Evolutionary conservation across 75 land plant genomes (phyloP), one percentile per base, ranked within the genome.

Genomic region (Cupressus sempervirens): DNA sequence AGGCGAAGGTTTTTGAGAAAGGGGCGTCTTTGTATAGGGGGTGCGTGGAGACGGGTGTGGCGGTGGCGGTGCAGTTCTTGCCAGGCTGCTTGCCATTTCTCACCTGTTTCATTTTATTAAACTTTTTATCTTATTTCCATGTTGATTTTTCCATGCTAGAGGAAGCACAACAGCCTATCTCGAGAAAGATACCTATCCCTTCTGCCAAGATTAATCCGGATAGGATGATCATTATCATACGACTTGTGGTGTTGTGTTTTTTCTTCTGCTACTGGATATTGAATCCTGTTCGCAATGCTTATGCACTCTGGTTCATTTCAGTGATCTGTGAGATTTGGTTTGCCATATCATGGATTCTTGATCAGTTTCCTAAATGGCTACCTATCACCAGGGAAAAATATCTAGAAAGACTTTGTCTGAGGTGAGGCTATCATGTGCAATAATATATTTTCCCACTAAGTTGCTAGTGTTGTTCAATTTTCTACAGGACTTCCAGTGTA

Each of bases 281-380:
- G 35, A 86, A 87, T 67, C 88, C 88, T 50, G 88, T 87, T 32
- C 34, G 12, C 35, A 76, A 86, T 87, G 88, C 88, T 35, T 86
- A 50, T 77, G 65, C 43, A 40, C 87, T 87, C 32, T 87, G 88
- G 88, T 67, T 87, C 41, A 86, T 53, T 38, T 87, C 88, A 26
- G 88, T 87, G 30, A 81, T 85, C 77, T 87, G 88, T 85, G 88
- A 87, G 76, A 86, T 87, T 77, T 87, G 88, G 88, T 87, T 87
- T 85, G 88, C 83, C 23, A 56, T 87, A 38, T 87, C 88, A 15
- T 87, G 88, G 88, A 87, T 87, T 79, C 88, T 87, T 18, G 88
- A 87, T 80, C 88, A 87, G 73, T 87, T 87, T 86, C 88, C 88
- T 14, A 87, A 87, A 65, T 87, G 88, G 88, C 58, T 85, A 40